A percentile compares a stretch with the other conserved stretches of the same genome.
These are phyloP conservation scores for Solanum arcanum DNA, from an alignment of 257 asterid species.

Conservation along the genomic window DNA sequence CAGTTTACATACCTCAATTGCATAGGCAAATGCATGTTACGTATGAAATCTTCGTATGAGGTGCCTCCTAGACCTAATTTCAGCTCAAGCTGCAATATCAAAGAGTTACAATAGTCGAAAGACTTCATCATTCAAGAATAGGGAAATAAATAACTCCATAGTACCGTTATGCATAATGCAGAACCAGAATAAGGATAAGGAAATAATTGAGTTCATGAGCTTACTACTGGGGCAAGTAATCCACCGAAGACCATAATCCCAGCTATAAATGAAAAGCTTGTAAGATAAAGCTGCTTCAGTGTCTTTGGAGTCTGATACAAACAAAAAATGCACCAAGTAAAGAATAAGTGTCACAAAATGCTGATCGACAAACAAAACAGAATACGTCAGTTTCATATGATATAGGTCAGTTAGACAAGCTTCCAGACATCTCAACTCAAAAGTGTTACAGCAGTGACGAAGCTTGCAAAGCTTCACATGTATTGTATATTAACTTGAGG, in stretches of 20 bases:
- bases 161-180: neutral
- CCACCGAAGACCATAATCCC: slow-evolving; percentile 88
- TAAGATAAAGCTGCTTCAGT: slow-evolving; percentile 71
- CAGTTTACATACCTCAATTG: slow-evolving; percentile 51
- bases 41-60: slow-evolving; percentile 72
- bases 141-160: neutral
- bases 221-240: slow-evolving; percentile 80
- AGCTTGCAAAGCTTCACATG: neutral
- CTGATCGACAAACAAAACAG: neutral
- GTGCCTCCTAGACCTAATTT: slow-evolving; percentile 86
- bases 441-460: neutral
- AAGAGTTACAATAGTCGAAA: slow-evolving; percentile 5
- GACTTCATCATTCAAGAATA: neutral
- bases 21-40: slow-evolving; percentile 68
- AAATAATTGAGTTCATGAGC: slow-evolving; percentile 14
- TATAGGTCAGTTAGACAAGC: neutral
- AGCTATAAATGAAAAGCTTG: slow-evolving; percentile 70
- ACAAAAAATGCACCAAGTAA: neutral
- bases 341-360: neutral
- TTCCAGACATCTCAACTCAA: neutral
- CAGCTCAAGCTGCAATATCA: slow-evolving; percentile 65
- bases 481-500: neutral
- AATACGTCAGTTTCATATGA: neutral
- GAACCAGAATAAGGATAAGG: neutral
- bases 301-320: slow-evolving; percentile 65